Conservation (phyloP, 345 rosid species). For the Limnanthes douglasii region DNA sequence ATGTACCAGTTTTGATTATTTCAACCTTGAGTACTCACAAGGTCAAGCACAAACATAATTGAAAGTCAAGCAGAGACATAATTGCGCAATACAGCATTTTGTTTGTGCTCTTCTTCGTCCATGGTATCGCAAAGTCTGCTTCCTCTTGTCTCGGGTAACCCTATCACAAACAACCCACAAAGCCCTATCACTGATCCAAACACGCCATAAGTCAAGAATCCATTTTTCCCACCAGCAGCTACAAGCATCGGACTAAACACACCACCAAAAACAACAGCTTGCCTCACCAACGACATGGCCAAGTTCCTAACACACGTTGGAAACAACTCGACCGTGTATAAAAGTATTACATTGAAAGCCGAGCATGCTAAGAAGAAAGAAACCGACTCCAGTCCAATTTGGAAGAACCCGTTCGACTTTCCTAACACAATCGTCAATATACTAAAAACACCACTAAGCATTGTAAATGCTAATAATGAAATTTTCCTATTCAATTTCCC, state of each 20-base stretch:
- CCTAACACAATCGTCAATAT: slow-evolving; percentile 21
- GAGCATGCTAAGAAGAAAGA: slow-evolving; percentile 48
- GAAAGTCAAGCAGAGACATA: too few species aligned
- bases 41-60: too few species aligned
- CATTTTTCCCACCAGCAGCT: slow-evolving; percentile 29
- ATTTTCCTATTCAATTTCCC: slow-evolving; percentile 25
- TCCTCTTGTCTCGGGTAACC: slow-evolving; percentile 53
- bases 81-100: too few species aligned
- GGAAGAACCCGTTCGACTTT: slow-evolving; percentile 5
- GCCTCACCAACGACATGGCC: slow-evolving; percentile 46
- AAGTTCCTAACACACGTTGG: slow-evolving; percentile 56
- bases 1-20: too few species aligned
- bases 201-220: slow-evolving; percentile 31
- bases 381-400: slow-evolving; percentile 35
- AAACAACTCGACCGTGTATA: slow-evolving; percentile 47
- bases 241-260: slow-evolving; percentile 41
- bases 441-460: slow-evolving; percentile 26
- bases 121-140: slow-evolving; percentile 32
- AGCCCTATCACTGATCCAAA: slow-evolving; percentile 40
- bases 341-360: slow-evolving; percentile 20
- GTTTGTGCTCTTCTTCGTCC: slow-evolving; percentile 46
- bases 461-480: slow-evolving; percentile 27
- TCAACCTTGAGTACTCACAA: too few species aligned
- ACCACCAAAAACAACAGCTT: slow-evolving; percentile 42
- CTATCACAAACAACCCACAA: slow-evolving; percentile 33